Evolutionary conservation across 164 flowering plant genomes (phyloP).

Genomic region (Buxus sempervirens): DNA sequence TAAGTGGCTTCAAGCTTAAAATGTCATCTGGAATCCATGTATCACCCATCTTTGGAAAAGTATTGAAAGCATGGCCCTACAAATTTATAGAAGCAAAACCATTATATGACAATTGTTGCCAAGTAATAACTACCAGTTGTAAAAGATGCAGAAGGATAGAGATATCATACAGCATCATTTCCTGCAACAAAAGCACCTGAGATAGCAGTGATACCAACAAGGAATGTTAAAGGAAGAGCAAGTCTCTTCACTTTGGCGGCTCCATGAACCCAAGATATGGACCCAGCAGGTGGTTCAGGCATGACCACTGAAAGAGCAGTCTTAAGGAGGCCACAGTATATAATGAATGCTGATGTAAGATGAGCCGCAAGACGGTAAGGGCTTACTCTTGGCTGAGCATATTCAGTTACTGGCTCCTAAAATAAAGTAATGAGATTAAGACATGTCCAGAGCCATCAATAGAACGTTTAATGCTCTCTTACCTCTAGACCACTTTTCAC

Average conservation of each 20-base stretch:
- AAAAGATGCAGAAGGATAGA: background rate
- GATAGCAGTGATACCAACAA: slow-evolving; percentile 81
- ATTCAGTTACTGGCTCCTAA: slow-evolving; percentile 71
- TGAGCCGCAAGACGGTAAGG: slow-evolving; percentile 96
- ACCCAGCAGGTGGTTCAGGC: slow-evolving; percentile 94
- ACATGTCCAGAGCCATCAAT: background rate
- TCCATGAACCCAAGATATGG: slow-evolving; percentile 80
- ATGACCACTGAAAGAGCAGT: slow-evolving; percentile 91
- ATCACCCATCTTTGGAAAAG: slow-evolving; percentile 99
- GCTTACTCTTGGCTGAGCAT: slow-evolving; percentile 88
- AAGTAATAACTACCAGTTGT: background rate
- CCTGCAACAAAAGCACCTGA: slow-evolving; percentile 99
- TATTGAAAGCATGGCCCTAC: slow-evolving; percentile 90
- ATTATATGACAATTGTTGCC: slow-evolving; percentile 4
- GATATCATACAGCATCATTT: slow-evolving; percentile 83
- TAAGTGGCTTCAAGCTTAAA: slow-evolving; percentile 71
- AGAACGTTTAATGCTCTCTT: slow-evolving; percentile 5
- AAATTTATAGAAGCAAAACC: slow-evolving; percentile 6
- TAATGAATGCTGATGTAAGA: slow-evolving; percentile 89
- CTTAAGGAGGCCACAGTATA: slow-evolving; percentile 90
- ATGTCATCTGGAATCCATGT: slow-evolving; percentile 85
- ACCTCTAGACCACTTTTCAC: slow-evolving; percentile 99
- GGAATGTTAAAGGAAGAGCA: slow-evolving; percentile 72
- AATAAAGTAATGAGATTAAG: background rate
- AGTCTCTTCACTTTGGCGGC: slow-evolving; percentile 81